These are phyloP conservation scores for Begonia fuchsioides DNA, from an alignment of 306 rosid species.

Conservation along the genomic window DNA sequence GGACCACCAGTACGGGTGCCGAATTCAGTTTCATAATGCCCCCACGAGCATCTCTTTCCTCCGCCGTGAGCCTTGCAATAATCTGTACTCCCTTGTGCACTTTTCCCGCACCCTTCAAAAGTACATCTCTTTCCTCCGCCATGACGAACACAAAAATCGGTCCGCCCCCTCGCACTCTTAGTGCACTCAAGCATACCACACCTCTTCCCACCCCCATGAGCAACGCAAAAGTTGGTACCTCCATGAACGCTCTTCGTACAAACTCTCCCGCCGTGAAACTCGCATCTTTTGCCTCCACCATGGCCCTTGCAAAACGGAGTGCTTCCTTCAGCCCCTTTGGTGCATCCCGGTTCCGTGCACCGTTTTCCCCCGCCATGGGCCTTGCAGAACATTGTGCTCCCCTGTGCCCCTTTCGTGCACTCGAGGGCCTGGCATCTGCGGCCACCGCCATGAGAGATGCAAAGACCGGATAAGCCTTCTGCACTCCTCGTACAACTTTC, in stretches of 20 bases:
- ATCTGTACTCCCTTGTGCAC: constrained; percentile 79
- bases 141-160: too few relatives aligned
- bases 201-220: constrained; percentile 77
- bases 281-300: too few relatives aligned
- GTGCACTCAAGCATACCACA: constrained; percentile 46
- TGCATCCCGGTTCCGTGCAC: constrained; percentile 69
- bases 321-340: constrained; percentile 84
- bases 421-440: constrained; percentile 21
- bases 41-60: constrained; percentile 84
- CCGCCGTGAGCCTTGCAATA: constrained; percentile 88
- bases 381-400: constrained; percentile 82
- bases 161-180: too few relatives aligned
- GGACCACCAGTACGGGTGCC: too few relatives aligned
- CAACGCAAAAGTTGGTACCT: constrained; percentile 77
- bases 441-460: constrained; percentile 91
- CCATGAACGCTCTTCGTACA: constrained; percentile 80
- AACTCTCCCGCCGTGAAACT: constrained; percentile 11
- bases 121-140: too few relatives aligned
- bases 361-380: constrained; percentile 72
- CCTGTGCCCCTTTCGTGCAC: constrained; percentile 71
- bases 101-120: too few relatives aligned
- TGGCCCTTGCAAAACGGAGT: too few relatives aligned
- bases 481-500: constrained; percentile 82
- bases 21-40: constrained; percentile 21
- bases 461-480: constrained; percentile 76